Evolutionary conservation across 1,139 yeast species (phyloP), one percentile per base, ranked within the genome.

Genomic region (Pichia sorboxylosa): DNA sequence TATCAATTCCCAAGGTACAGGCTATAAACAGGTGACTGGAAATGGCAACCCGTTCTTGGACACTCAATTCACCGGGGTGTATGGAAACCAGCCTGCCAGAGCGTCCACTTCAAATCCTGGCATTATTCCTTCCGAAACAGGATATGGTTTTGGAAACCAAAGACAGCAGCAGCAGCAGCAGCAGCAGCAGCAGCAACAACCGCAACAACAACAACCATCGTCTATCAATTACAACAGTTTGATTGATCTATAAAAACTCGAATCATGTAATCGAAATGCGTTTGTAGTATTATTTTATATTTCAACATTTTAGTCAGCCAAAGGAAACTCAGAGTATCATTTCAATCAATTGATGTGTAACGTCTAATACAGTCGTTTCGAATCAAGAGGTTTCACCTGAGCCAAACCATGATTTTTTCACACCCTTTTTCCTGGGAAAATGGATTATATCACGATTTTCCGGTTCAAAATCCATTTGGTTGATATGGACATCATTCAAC

Each of bases 61-160:
- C 35, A 67, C 74, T 26, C 93, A 84, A 47, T 75, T 72, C 49
- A 75, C 90, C 4, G 93, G 94, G 44, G 65, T 83, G 16, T 11
- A n/a, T 11, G 22, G 22, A 6, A 15, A 15, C n/a, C 23, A 20
- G n/a, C 16, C 27, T 14, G 14, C 27, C 9, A 8, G 18, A 13
- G n/a, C 22, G 42, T 73, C 78, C 32, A 16, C 5, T 9, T 9
- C 26, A 2, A 21, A 28, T 14, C 10, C 78, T 39, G 54, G 45
- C 9, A 50, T 52, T 26, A 68, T 69, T 30, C 79, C 83, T 7
- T 64, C 79, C 2, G 78, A 81, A 48, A 85, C 97, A 4, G 97
- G 97, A 2, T 85, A 76, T 52, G 97, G 97, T 2, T 85, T 85
- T 58, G 97, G 96, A 25, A 85, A 85, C 47, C 65, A 59, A 38